phyloP scores from a whole-genome alignment of 257 asterid genomes.

The Coffea canephora region DNA sequence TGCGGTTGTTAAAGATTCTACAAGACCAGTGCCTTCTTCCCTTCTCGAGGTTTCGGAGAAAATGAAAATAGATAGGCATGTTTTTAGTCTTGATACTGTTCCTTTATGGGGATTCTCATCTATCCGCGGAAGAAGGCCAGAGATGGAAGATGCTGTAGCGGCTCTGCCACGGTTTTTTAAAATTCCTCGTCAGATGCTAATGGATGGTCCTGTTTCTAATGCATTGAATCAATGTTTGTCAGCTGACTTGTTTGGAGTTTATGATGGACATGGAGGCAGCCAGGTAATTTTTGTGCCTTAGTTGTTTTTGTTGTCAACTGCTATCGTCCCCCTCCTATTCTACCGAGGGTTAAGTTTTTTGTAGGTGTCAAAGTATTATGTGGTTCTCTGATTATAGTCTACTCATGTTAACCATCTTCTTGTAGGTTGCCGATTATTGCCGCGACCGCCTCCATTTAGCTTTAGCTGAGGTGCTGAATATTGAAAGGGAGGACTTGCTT shows the following conservation, averaged over 20 bases:
- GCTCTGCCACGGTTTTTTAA: constrained; percentile 56
- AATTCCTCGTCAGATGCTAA: constrained; percentile 59
- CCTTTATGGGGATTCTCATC: constrained; percentile 85
- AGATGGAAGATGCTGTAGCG: constrained; percentile 81
- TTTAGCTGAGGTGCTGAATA: constrained; percentile 59
- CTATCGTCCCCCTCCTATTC: too few relatives aligned
- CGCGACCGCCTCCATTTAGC: constrained; percentile 61
- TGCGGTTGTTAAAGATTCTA: constrained; percentile 32
- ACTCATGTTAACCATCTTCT: neutral
- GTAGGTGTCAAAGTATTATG: neutral
- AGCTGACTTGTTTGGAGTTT: constrained; percentile 76
- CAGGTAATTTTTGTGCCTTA: constrained; percentile 46
- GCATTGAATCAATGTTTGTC: constrained; percentile 37
- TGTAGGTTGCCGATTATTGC: constrained; percentile 81
- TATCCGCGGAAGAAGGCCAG: constrained; percentile 62
- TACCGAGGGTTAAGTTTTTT: neutral
- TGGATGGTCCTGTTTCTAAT: constrained; percentile 34
- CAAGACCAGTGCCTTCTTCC: constrained; percentile 36
- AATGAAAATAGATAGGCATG: constrained; percentile 36
- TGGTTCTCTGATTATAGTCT: neutral
- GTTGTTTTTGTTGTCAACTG: neutral
- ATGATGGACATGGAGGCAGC: constrained; percentile 90
- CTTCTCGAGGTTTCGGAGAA: constrained; percentile 46
- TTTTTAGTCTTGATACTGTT: constrained; percentile 29
- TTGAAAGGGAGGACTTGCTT: constrained; percentile 30